These are phyloP conservation scores for Podaxis sp. DNA, from an alignment of 768 basidiomycete species.

Conservation along the genomic window DNA sequence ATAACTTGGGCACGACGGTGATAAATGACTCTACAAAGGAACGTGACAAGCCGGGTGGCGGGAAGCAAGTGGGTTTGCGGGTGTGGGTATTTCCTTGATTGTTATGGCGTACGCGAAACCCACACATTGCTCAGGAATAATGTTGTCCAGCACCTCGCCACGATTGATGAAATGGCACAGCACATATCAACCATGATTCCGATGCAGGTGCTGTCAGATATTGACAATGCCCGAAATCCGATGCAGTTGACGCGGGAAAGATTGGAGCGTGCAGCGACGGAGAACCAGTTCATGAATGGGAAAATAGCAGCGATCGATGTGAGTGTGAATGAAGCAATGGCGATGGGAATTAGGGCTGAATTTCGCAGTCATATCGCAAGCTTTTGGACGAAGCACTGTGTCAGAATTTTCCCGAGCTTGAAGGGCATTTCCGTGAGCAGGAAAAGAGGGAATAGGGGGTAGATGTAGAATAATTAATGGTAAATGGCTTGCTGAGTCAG, in stretches of 20 bases:
- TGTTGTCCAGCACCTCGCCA: constrained; percentile 61
- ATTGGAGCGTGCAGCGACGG: constrained; percentile 77
- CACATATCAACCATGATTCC: constrained; percentile 63
- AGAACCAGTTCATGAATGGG: constrained; percentile 91
- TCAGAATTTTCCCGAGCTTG: constrained; percentile 70
- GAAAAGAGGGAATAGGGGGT: not conserved
- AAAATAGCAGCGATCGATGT: constrained; percentile 79
- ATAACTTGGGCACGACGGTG: constrained; percentile 79
- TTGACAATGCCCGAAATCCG: constrained; percentile 77
- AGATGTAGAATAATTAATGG: not conserved
- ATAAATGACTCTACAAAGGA: constrained; percentile 82
- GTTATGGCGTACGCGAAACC: not conserved
- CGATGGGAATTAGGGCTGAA: constrained; percentile 4
- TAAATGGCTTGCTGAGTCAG: constrained; percentile 7
- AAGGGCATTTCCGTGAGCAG: constrained; percentile 23
- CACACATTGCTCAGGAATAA: constrained; percentile 53
- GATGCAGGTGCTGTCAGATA: constrained; percentile 69
- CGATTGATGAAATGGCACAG: constrained; percentile 66
- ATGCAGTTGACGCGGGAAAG: constrained; percentile 79
- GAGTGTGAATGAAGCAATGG: constrained; percentile 17
- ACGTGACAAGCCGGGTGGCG: constrained; percentile 62
- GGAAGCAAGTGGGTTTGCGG: constrained; percentile 72
- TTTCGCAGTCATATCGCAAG: constrained; percentile 61
- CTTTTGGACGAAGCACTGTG: constrained; percentile 65
- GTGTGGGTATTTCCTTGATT: constrained; percentile 43